These are phyloP conservation scores for Neofusicoccum umdonicola DNA, from an alignment of 2,329 filamentous ascomycete species.

Conservation along the genomic window DNA sequence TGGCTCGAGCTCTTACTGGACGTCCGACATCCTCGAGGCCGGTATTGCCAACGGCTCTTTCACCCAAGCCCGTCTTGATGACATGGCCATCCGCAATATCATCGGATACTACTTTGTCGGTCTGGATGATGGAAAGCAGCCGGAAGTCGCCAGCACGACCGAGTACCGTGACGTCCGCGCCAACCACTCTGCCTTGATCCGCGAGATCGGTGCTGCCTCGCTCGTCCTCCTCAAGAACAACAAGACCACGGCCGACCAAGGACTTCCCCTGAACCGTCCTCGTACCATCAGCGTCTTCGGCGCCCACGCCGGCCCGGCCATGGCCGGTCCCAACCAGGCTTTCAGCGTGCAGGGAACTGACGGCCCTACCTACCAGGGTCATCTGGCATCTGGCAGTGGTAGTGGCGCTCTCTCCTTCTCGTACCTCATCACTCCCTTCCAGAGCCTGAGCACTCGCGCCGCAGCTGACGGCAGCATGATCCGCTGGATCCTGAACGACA, in stretches of 20 bases:
- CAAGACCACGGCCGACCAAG: constrained; percentile 43
- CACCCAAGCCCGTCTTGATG: constrained; percentile 28
- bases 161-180: constrained; percentile 29
- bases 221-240: constrained; percentile 62
- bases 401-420: constrained; percentile 78
- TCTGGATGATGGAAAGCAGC: constrained; percentile 46
- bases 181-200: constrained; percentile 36
- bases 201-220: constrained; percentile 44
- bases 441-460: constrained; percentile 41
- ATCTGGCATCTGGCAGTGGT: constrained; percentile 81
- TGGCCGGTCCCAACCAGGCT: constrained; percentile 59
- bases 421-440: constrained; percentile 45
- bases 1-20: constrained; percentile 19
- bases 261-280: constrained; percentile 65
- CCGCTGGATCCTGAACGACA: constrained; percentile 15
- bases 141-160: constrained; percentile 26
- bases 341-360: constrained; percentile 69
- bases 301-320: constrained; percentile 41
- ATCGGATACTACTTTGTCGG: constrained; percentile 52
- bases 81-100: constrained; percentile 40
- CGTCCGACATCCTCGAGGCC: constrained; percentile 26
- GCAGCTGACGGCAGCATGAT: constrained; percentile 36
- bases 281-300: constrained; percentile 50
- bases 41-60: constrained; percentile 30
- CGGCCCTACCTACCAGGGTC: constrained; percentile 57